Evolutionary conservation across 441 rosid species (phyloP).

Genomic region (Capsella rubella): DNA sequence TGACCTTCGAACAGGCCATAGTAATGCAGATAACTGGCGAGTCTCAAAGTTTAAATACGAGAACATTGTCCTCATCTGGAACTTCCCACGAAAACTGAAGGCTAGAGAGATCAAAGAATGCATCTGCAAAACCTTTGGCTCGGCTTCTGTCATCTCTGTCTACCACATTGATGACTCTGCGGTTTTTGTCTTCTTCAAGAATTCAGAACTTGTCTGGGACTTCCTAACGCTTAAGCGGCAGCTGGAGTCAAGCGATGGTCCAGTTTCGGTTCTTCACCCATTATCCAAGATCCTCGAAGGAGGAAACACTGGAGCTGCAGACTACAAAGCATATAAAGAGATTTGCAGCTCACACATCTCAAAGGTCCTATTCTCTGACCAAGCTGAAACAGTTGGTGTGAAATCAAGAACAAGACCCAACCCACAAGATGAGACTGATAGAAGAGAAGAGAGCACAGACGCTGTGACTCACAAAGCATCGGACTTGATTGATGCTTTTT

Average conservation of each 20-base stretch:
- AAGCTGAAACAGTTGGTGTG: conserved; percentile 75
- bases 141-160: conserved; percentile 60
- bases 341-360: conserved; percentile 77
- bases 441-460: conserved; percentile 30
- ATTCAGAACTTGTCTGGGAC: conserved; percentile 57
- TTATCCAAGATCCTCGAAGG: conserved; percentile 78
- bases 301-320: conserved; percentile 75
- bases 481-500: conserved; percentile 45
- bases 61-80: conserved; percentile 76
- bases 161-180: conserved; percentile 72
- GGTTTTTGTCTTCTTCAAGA: conserved; percentile 77
- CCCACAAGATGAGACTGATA: conserved; percentile 27
- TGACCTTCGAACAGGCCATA: conserved; percentile 61
- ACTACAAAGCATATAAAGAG: conserved; percentile 78
- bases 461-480: conserved; percentile 32
- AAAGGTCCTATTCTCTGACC: conserved; percentile 69
- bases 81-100: conserved; percentile 69
- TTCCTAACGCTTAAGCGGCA: conserved; percentile 71
- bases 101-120: conserved; percentile 68
- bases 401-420: conserved; percentile 59
- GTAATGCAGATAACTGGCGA: conserved; percentile 49
- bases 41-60: conserved; percentile 51
- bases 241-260: conserved; percentile 62
- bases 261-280: conserved; percentile 73
- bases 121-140: conserved; percentile 70